Evolutionary conservation across 2,329 filamentous ascomycete species (phyloP), one percentile per base, ranked within the genome.

Genomic region (Penicillium sp.): DNA sequence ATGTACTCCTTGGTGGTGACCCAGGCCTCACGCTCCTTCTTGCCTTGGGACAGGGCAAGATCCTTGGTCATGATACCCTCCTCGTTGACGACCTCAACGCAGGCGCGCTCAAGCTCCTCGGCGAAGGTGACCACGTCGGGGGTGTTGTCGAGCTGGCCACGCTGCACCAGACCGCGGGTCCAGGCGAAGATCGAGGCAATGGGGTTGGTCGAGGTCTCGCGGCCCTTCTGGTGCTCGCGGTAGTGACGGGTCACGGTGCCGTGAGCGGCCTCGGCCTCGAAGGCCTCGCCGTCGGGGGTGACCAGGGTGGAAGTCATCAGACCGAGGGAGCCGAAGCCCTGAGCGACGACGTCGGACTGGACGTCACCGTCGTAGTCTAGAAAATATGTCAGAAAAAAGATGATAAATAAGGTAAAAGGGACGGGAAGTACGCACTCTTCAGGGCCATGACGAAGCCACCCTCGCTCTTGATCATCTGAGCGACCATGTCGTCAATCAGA

Each of bases 41-140:
- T 90, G 63, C 93, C 93, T 69, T 87, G 93, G 40, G 90, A 87
- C 49, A 97, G 81, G n/a, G 93, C 93, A 61, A 98, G 75, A 73
- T 98, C 93, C 83, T 98, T 98, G 71, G 93, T 98, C 93, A 97
- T 98, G 76, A 97, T 86, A 54, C 87, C 87, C 67, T 97, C 91
- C 49, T 87, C 72, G 69, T 97, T 87, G 58, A 98, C 93, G 22
- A 91, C 91, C 70, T 97, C 89, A 49, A 96, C 78, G 70, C 93
- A 96, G 29, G 93, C 93, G 71, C 87, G 79, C 80, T 98, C 93
- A 45, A 98, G 81, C 65, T 79, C 81, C 77, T 97, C 87, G 49
- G 91, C 93, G 65, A 95, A 98, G 41, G 87, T 80, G 50, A 95
- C 82, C 23, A 98, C 78, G 58, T 96, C 90, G 24, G 90, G 90